Conservation (phyloP, 768 basidiomycete genomes). For the Cyathus striatus region DNA sequence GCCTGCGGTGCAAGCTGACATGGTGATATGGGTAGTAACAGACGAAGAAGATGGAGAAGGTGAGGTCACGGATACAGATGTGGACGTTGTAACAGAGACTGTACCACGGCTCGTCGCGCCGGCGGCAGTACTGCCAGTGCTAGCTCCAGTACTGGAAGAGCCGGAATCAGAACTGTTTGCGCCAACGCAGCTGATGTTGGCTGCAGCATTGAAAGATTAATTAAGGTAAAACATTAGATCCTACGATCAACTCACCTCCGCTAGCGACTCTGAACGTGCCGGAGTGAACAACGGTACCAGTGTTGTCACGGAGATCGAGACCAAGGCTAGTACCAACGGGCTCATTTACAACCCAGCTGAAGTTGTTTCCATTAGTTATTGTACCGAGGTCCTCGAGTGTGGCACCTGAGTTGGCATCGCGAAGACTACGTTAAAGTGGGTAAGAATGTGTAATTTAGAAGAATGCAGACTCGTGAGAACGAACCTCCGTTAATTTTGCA, state of each 20-base stretch:
- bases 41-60: constrained; percentile 7
- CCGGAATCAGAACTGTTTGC: constrained; percentile 6
- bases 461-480: too few relatives aligned
- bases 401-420: too few relatives aligned
- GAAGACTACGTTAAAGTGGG: too few relatives aligned
- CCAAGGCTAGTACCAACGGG: constrained; percentile 46
- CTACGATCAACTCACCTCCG: constrained; percentile 39
- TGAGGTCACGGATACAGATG: too few relatives aligned
- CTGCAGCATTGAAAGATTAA: constrained; percentile 9
- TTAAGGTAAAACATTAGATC: constrained; percentile 7
- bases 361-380: constrained; percentile 27
- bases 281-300: constrained; percentile 43
- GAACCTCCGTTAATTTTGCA: not conserved
- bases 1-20: constrained; percentile 2
- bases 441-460: too few relatives aligned
- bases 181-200: constrained; percentile 31
- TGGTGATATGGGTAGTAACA: constrained; percentile 8
- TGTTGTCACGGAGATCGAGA: constrained; percentile 55
- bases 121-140: constrained; percentile 8
- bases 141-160: constrained; percentile 4
- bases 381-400: too few relatives aligned
- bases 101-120: too few relatives aligned
- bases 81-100: too few relatives aligned
- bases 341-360: constrained; percentile 55
- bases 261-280: constrained; percentile 45